A percentile compares a stretch with the other conserved stretches of the same genome.
Conservation (phyloP, 768 basidiomycete species). For the Trichaptum fuscoviolaceum region DNA sequence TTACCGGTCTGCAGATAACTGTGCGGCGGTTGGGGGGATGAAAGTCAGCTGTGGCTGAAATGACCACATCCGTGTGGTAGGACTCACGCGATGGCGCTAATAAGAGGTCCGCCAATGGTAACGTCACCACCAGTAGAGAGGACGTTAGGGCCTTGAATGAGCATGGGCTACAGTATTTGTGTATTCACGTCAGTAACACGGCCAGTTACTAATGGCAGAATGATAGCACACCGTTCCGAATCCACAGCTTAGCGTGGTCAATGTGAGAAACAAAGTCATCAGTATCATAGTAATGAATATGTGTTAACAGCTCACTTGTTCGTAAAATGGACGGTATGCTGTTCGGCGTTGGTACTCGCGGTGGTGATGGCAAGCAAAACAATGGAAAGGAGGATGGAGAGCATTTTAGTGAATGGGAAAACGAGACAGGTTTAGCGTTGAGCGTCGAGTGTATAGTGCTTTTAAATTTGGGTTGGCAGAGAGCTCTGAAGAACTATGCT, state of each 20-base stretch:
- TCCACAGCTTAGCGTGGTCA: no score
- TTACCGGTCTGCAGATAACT: slow-evolving; percentile 12
- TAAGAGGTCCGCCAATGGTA: slow-evolving; percentile 24
- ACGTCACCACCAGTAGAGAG: slow-evolving; percentile 29
- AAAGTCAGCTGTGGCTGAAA: no score
- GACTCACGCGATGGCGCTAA: slow-evolving; percentile 33
- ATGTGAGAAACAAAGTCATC: no score
- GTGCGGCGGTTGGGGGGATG: no score
- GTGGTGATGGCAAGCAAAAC: slow-evolving; percentile 19
- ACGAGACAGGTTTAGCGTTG: no score
- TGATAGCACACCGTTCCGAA: slow-evolving; percentile 26
- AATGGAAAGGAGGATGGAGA: background rate
- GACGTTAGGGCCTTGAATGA: slow-evolving; percentile 23
- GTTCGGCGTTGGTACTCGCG: slow-evolving; percentile 26
- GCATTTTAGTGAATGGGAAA: slow-evolving; percentile 2
- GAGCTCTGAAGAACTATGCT: no score
- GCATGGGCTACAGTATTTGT: slow-evolving; percentile 24
- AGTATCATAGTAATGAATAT: no score
- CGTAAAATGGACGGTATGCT: slow-evolving; percentile 32
- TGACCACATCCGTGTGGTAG: no score
- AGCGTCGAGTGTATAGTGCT: no score
- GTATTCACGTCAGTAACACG: no score
- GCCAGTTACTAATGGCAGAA: background rate
- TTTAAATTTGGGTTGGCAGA: no score
- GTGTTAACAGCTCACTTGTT: slow-evolving; percentile 30